Base-by-base conservation (phyloP, 306 rosid species). In the Cyclanthera cordifolia region DNA sequence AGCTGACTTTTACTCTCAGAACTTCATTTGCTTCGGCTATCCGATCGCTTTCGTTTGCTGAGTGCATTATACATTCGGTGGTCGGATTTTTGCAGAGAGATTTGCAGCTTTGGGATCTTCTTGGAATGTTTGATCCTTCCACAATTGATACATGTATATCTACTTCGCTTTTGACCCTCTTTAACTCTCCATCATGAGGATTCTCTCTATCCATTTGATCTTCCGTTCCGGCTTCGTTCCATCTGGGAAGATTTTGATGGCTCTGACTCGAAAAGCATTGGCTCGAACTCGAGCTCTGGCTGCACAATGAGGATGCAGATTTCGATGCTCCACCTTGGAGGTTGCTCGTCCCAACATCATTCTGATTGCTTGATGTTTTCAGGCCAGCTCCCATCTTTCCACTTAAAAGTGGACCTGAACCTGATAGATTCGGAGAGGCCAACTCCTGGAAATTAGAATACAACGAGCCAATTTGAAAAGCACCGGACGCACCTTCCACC, bases 391-490 rank as follows among this genome's bases (percentile, higher is more conserved):
- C 73, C 72, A 73, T 88, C 75, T 89, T 87, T 76, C 79, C 63
- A 75, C 85, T 68, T 73, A 88, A 79, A 70, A 83, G 68, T 28
- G 79, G 72, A 74, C 66, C 59, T 37, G 82, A 76, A 74, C 91
- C 84, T 6, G 84, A 72, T 48, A 84, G 50, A 25, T 83, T 89
- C 74, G 90, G 87, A 77, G 96, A 85, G 27, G 89, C 82, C 60
- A 90, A 81, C 53, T 94, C 91, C 17, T 87, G 86, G 76, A 90
- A 94, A 65, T 81, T 85, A 16, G 95, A 74, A 78, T 88, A 88
- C 85, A 94, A 82, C 67, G 99, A 85, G 53, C 86, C 86, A 21
- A 90, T 88, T 73, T 88, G 95, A 73, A 88, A 90, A 77, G 95
- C 84, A 55, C 95, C 83, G 6, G 97, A 90, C 43, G 86, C 86